Evolutionary conservation across 2,329 filamentous ascomycete genomes (phyloP).

Genomic region (Fusarium neocosmosporiellum): DNA sequence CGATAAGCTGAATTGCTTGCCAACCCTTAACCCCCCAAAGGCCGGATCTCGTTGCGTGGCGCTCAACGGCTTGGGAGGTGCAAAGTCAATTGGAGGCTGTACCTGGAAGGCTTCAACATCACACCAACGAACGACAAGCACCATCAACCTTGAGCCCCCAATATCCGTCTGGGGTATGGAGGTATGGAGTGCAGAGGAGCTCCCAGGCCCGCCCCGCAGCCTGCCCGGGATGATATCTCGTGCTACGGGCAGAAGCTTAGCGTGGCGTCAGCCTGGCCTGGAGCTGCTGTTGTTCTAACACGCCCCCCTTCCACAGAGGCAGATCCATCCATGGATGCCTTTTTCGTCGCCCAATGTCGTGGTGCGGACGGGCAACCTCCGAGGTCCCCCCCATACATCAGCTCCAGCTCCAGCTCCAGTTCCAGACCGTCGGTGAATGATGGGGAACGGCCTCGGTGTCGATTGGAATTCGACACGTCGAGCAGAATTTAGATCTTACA

Average conservation of each 20-base stretch:
- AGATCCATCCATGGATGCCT: constrained; percentile 12
- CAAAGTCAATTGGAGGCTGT: constrained; percentile 6
- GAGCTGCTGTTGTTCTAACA: not conserved
- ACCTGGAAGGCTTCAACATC: not conserved
- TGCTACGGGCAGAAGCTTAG: constrained; percentile 9
- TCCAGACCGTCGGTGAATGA: constrained; percentile 25
- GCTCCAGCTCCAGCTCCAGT: constrained; percentile 9
- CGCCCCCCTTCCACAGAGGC: constrained; percentile 18
- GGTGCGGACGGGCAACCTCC: constrained; percentile 35
- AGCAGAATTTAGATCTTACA: constrained; percentile 29
- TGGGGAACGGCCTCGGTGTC: constrained; percentile 16
- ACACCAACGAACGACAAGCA: not conserved
- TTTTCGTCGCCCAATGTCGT: not conserved
- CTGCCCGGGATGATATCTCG: not conserved
- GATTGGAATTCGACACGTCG: constrained; percentile 3
- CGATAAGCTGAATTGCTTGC: not conserved
- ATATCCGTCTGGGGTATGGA: constrained; percentile 5
- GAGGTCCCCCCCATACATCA: constrained; percentile 19
- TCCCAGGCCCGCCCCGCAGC: constrained; percentile 1
- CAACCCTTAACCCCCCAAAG: not conserved
- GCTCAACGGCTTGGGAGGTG: not conserved
- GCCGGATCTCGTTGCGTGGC: not conserved
- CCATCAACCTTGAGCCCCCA: not conserved
- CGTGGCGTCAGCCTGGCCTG: constrained; percentile 10
- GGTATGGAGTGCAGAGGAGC: not conserved